Evolutionary conservation across 2,329 filamentous ascomycete genomes (phyloP).

Genomic region (Fusarium abutilonis): DNA sequence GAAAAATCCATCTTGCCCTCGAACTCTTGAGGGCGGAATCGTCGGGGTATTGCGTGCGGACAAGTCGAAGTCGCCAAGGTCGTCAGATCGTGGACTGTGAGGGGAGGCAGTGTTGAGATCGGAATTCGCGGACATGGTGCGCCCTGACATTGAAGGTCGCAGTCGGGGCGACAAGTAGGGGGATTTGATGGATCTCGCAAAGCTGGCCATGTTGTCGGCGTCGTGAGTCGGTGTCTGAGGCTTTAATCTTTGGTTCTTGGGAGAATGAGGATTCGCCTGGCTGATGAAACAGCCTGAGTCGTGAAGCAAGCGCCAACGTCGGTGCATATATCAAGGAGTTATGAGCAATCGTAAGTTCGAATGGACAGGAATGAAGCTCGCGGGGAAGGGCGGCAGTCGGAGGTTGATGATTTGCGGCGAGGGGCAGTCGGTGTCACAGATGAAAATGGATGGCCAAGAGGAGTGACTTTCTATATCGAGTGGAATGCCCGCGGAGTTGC

Average conservation of each 20-base stretch:
- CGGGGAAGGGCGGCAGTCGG: constrained; percentile 13
- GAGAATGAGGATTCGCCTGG: constrained; percentile 23
- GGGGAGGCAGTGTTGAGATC: constrained; percentile 47
- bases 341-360: background rate
- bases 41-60: constrained; percentile 48
- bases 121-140: constrained; percentile 59
- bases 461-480: constrained; percentile 9
- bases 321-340: constrained; percentile 30
- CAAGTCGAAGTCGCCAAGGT: constrained; percentile 44
- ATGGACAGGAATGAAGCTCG: constrained; percentile 19
- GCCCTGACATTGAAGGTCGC: constrained; percentile 56
- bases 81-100: constrained; percentile 46
- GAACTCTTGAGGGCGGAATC: constrained; percentile 17
- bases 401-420: constrained; percentile 22
- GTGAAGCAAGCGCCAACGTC: constrained; percentile 37
- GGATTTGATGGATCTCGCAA: constrained; percentile 61
- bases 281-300: constrained; percentile 35
- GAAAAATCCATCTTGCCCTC: constrained; percentile 29
- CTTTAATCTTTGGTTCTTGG: constrained; percentile 17
- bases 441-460: constrained; percentile 16
- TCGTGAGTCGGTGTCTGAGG: constrained; percentile 24
- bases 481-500: constrained; percentile 24
- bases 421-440: constrained; percentile 22
- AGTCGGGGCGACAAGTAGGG: constrained; percentile 56
- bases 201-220: constrained; percentile 55